Percentiles rank a stretch among this genome's conserved stretches.
Evolutionary conservation across 129 eudicot genomes (phyloP).

Genomic region (Pittosporum tobira): DNA sequence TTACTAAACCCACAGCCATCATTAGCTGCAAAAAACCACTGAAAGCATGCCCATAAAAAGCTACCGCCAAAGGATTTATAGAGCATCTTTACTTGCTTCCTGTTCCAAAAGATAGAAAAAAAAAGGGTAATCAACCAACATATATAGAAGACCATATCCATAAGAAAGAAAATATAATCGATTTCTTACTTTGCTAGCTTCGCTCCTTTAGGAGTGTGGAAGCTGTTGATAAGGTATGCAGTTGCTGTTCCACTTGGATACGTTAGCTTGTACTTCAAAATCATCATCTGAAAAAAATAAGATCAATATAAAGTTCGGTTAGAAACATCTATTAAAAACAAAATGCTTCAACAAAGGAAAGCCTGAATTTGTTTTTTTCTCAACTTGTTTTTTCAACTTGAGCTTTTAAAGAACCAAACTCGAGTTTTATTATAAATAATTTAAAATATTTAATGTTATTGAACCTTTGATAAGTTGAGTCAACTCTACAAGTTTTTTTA

Average conservation of each 20-base stretch:
- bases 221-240: conserved; percentile 10
- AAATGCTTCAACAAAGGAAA: too few relatives aligned
- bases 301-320: conserved; percentile 24
- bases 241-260: conserved; percentile 12
- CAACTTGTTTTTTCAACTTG: too few relatives aligned
- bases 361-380: too few relatives aligned
- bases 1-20: conserved; percentile 8
- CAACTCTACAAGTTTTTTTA: too few relatives aligned
- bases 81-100: not conserved
- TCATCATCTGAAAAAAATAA: conserved; percentile 6
- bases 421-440: too few relatives aligned
- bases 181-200: conserved; percentile 8
- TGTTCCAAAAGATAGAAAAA: not conserved
- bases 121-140: not conserved
- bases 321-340: not conserved
- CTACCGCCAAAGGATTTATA: not conserved
- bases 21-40: conserved; percentile 6
- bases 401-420: too few relatives aligned
- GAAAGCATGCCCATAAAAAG: not conserved
- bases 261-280: conserved; percentile 7
- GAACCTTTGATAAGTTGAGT: too few relatives aligned
- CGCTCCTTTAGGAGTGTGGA: conserved; percentile 14
- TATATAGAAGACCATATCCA: not conserved
- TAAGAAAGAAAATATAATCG: not conserved
- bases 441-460: too few relatives aligned